Conservation (phyloP, 192 early-diverging fungal species). For the Pilobolus umbonatus region DNA sequence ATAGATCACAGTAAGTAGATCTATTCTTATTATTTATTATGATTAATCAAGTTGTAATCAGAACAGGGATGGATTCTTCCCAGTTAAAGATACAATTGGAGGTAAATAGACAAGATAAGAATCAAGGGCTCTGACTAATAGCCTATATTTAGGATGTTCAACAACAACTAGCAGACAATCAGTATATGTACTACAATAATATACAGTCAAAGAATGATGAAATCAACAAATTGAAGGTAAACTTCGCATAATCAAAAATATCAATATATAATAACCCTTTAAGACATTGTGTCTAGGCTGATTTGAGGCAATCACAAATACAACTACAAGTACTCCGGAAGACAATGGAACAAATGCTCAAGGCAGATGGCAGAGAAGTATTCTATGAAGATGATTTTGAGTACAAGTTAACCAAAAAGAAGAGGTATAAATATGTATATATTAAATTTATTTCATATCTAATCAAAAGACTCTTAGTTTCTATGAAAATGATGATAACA, state of each 20-base stretch:
- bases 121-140: background rate
- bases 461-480: background rate
- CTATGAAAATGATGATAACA: background rate
- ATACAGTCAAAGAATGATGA: slow-evolving; percentile 4
- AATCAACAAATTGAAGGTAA: slow-evolving; percentile 1
- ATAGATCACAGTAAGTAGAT: too few species aligned
- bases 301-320: slow-evolving; percentile 2
- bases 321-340: slow-evolving; percentile 10
- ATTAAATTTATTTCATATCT: background rate
- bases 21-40: too few species aligned
- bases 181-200: background rate
- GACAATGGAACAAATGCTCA: slow-evolving; percentile 18
- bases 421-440: background rate
- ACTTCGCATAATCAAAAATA: background rate
- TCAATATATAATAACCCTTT: slow-evolving; percentile 11
- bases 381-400: slow-evolving; percentile 1
- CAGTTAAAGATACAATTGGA: slow-evolving; percentile 11
- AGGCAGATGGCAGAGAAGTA: slow-evolving; percentile 7
- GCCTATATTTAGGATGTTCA: slow-evolving; percentile 3
- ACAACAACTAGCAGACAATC: background rate
- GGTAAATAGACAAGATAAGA: background rate
- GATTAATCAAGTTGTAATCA: too few species aligned
- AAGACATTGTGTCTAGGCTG: background rate
- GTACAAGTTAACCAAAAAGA: background rate
- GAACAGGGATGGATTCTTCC: too few species aligned